Base-by-base conservation (phyloP, 371 early-diverging fungal species). In the Mortierella sp. region DNA sequence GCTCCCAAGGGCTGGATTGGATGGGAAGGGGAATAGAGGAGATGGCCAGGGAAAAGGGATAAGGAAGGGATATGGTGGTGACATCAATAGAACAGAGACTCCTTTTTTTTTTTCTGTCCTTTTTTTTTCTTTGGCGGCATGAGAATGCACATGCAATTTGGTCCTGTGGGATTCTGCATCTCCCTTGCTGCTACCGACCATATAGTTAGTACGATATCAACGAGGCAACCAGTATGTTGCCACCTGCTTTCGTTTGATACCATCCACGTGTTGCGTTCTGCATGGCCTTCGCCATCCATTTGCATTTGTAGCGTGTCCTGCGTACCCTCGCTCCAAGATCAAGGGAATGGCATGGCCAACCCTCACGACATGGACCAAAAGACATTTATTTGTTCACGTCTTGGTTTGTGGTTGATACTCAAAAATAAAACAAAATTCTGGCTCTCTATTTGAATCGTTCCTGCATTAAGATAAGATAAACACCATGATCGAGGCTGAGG, bases 1-100 rank as follows among this genome's bases (percentile, higher is more conserved):
- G n/a, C n/a, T 22, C 26, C 40, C 54, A 55, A 43, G 43, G 34
- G 26, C 23, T 42, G 37, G 61, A 54, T 31, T 54, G 62, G 34
- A 29, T 32, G 42, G 37, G 60, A 40, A 10, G 42, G 32, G 42
- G 40, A 34, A 37, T n/a, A 28, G 29, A 31, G 15, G 10, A 26
- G 4, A 19, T 8, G 4, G 43, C 19, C 12, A 43, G 29, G 29
- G n/a, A 3, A 28, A 56, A 31, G 7, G 29, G 26, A 51, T 23
- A 23, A 17, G 13, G 43, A 13, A 15, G 43, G 43, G 15, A 10
- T 10, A 7, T 37, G 37, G 10, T 37, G 37, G 37, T 37, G 37
- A 37, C 37, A 37, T 37, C 37, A 10, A 37, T 40, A n/a, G 17
- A 10, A 15, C 34, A 13, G 15, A 23, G n/a, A 68, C 22, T 47